Evolutionary conservation across 73 alveolate genomes (phyloP), one percentile per base, ranked within the genome.

Genomic region (Paramecium biaurelia): DNA sequence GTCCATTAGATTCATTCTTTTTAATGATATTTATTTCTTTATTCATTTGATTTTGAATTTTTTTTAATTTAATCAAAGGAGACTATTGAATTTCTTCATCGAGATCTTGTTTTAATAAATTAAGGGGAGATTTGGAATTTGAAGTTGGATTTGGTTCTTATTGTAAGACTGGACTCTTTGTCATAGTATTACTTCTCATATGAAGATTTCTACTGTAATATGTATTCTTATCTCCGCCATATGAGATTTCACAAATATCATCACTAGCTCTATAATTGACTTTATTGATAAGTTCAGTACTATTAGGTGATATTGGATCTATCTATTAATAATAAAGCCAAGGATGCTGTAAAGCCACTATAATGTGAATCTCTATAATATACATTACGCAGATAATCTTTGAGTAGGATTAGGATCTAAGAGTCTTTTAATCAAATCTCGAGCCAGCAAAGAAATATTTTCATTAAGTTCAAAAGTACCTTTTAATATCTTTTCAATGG

Each of bases 301-400:
- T 79, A 24, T 47, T 79, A 24, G 90, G 90, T 11, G 90, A 79
- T 1, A 79, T 79, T 0, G 90, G 90, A 79, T 79, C 90, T 23
- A 79, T 37, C 56, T 47, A 38, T 18, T 24, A 18, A 42, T 12
- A 21, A 45, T 45, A 79, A 37, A 79, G 56, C 90, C 90, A 79
- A 24, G 90, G 90, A 79, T 79, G 90, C 26, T 18, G 76, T 28
- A 79, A 20, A 45, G 90, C 90, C 90, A 79, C 90, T 79, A 74
- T 79, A 43, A 43, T 20, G 74, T 26, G 86, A 72, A 72, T 72
- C 42, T 79, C 43, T 43, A 43, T 12, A 53, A 30, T 23, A 20
- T 79, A 79, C 90, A 14, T 47, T 32, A 41, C 45, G 90, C 90
- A 0, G 45, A 30, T 34, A 79, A 79, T 43, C 90, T 58, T 23